phyloP scores from a whole-genome alignment of 2,329 filamentous ascomycete species.

The Neodidymelliopsis sp. region DNA sequence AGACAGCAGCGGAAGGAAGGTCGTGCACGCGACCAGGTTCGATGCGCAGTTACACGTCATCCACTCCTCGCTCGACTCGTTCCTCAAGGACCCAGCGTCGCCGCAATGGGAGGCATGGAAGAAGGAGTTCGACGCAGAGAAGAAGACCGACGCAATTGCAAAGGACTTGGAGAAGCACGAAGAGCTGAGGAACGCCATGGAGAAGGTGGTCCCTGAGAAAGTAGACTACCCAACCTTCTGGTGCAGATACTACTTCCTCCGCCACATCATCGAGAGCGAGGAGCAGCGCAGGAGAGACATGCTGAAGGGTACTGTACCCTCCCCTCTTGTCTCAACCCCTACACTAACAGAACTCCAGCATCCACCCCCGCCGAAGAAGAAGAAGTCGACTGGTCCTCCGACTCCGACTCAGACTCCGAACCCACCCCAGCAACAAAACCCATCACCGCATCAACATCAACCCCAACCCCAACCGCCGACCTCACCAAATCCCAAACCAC shows the following conservation, averaged over 20 bases:
- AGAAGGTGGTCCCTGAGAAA: constrained; percentile 90
- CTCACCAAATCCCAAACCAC: constrained; percentile 47
- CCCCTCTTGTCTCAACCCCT: neutral
- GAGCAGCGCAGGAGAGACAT: constrained; percentile 88
- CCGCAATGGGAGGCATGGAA: constrained; percentile 78
- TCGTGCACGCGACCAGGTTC: constrained; percentile 93
- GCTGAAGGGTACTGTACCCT: constrained; percentile 75
- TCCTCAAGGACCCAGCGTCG: constrained; percentile 80
- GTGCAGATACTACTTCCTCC: constrained; percentile 93
- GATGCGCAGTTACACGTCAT: constrained; percentile 97
- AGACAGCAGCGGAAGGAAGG: constrained; percentile 85
- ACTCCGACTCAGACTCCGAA: constrained; percentile 62
- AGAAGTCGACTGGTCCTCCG: constrained; percentile 73
- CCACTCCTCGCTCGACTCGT: constrained; percentile 81
- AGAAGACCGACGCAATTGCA: constrained; percentile 84
- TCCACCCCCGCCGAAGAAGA: constrained; percentile 78
- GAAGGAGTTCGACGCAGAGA: constrained; percentile 77
- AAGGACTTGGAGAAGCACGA: constrained; percentile 84
- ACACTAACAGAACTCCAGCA: constrained; percentile 24
- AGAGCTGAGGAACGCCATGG: constrained; percentile 88
- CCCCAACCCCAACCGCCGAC: constrained; percentile 22
- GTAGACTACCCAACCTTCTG: constrained; percentile 93
- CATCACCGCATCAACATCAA: constrained; percentile 20
- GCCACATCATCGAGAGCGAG: constrained; percentile 91
- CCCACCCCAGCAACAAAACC: constrained; percentile 26